Evolutionary conservation across 148 eudicot genomes (phyloP), one percentile per base, ranked within the genome.

Genomic region (Rheum nobile): DNA sequence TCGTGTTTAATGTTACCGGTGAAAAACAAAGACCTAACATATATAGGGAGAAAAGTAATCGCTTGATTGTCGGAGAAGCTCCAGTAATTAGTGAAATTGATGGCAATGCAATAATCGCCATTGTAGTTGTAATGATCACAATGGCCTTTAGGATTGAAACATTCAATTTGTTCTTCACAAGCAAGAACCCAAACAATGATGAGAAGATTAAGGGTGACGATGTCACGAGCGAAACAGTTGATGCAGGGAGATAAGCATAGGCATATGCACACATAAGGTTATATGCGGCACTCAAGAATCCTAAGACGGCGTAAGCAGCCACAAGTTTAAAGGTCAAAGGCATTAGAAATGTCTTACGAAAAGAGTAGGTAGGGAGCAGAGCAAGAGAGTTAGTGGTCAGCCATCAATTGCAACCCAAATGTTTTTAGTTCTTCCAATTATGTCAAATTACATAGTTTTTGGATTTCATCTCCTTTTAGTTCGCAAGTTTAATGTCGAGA

Each of bases 221-320:
- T 14, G 91, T 94, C 22, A 91, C 71, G 73, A 91, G 86, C 22
- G 94, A 85, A 41, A 94, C 91, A 10, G 97, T 91, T 28, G 97
- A 47, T 91, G n/a, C n/a, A n/a, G n/a, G n/a, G n/a, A n/a, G n/a
- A n/a, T n/a, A n/a, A n/a, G n/a, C n/a, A n/a, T n/a, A 89, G 21
- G 93, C 97, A 43, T 91, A 91, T 21, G 94, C 91, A 71, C 86
- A 91, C 82, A 91, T 78, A 46, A 91, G 94, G 75, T 91, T 91
- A 46, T 91, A 92, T 26, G 88, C 90, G 4, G 91, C 97, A 50
- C 86, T 83, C 29, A 91, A 50, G 79, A 91, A 91, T 1, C 94
- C 97, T 47, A 91, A 67, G 0, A 80, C 79, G 4, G 76, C 71
- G 42, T 87, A 91, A n/a, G 84, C 82, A 73, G 86, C 55, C 6